Evolutionary conservation across 768 basidiomycete species (phyloP).

Genomic region (Podaxis carcinomalis): DNA sequence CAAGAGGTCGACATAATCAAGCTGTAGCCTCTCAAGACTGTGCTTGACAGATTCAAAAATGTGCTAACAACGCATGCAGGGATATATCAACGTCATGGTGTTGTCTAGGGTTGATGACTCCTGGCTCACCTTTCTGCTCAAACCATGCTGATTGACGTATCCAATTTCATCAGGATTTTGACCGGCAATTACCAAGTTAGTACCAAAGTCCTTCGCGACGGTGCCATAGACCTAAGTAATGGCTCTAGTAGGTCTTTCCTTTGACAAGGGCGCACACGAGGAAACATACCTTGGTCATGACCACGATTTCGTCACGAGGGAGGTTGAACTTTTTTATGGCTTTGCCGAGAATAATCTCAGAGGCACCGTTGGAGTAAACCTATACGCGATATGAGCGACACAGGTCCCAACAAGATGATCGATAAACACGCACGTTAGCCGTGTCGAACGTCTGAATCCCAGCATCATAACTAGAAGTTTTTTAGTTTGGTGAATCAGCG

Average conservation of each 20-base stretch:
- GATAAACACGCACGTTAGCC: slow-evolving; percentile 33
- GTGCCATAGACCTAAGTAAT: neutral
- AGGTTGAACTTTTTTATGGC: slow-evolving; percentile 62
- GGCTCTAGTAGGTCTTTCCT: neutral
- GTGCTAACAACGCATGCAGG: slow-evolving; percentile 27
- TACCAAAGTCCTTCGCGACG: neutral
- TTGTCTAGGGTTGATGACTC: neutral
- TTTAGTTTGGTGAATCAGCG: no score
- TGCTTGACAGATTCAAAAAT: slow-evolving; percentile 68
- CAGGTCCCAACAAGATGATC: neutral
- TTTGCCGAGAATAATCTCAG: slow-evolving; percentile 66
- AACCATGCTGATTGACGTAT: slow-evolving; percentile 52
- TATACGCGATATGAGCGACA: slow-evolving; percentile 15
- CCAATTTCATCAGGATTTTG: slow-evolving; percentile 32
- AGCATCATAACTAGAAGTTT: slow-evolving; percentile 42
- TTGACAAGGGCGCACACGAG: slow-evolving; percentile 18
- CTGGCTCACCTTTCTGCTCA: slow-evolving; percentile 30
- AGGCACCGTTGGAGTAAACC: slow-evolving; percentile 64
- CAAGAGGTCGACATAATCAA: slow-evolving; percentile 74
- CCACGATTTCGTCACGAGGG: slow-evolving; percentile 72
- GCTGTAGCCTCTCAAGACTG: slow-evolving; percentile 60
- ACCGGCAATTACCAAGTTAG: slow-evolving; percentile 1
- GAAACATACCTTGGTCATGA: slow-evolving; percentile 63
- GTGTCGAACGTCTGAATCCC: slow-evolving; percentile 64
- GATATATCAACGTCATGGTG: neutral